These are phyloP conservation scores for Spiromastix sp. DNA, from an alignment of 2,329 filamentous ascomycete species.

Conservation along the genomic window DNA sequence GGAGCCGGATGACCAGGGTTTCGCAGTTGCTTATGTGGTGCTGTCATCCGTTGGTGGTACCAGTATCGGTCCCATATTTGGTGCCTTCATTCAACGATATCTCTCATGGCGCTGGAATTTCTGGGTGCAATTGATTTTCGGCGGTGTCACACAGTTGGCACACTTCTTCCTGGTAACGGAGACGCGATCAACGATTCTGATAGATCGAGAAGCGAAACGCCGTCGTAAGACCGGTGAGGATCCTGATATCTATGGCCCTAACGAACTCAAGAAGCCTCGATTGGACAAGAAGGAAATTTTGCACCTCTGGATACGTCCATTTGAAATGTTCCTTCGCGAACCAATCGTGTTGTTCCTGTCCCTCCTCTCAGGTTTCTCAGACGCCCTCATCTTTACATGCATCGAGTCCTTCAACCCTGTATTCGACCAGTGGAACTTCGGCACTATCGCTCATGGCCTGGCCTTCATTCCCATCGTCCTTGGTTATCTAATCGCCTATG, in stretches of 20 bases:
- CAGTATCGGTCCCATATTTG: constrained; percentile 39
- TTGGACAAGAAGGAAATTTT: constrained; percentile 47
- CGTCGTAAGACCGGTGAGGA: constrained; percentile 43
- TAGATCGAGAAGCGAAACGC: constrained; percentile 48
- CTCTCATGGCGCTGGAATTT: constrained; percentile 63
- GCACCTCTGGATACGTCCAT: constrained; percentile 48
- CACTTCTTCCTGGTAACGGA: constrained; percentile 42
- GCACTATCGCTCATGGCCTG: constrained; percentile 36
- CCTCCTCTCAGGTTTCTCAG: constrained; percentile 52
- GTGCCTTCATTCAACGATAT: constrained; percentile 37
- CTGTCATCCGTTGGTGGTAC: constrained; percentile 45
- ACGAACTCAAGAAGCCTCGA: constrained; percentile 52
- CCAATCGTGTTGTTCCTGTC: constrained; percentile 53
- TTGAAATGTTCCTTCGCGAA: constrained; percentile 53
- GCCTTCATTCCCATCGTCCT: constrained; percentile 39
- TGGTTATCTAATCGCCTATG: constrained; percentile 46
- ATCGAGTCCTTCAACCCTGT: constrained; percentile 51
- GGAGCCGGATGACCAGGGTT: constrained; percentile 45
- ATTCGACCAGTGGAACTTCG: constrained; percentile 50
- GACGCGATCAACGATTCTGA: constrained; percentile 46
- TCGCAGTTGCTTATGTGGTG: constrained; percentile 50
- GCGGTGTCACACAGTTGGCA: constrained; percentile 40
- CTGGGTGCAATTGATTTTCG: constrained; percentile 51
- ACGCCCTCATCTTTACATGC: constrained; percentile 57
- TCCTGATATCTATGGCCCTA: constrained; percentile 56